Percentiles rank a stretch among this genome's conserved stretches.
Conservation (phyloP, 768 basidiomycete species). For the Crucibulum laeve region DNA sequence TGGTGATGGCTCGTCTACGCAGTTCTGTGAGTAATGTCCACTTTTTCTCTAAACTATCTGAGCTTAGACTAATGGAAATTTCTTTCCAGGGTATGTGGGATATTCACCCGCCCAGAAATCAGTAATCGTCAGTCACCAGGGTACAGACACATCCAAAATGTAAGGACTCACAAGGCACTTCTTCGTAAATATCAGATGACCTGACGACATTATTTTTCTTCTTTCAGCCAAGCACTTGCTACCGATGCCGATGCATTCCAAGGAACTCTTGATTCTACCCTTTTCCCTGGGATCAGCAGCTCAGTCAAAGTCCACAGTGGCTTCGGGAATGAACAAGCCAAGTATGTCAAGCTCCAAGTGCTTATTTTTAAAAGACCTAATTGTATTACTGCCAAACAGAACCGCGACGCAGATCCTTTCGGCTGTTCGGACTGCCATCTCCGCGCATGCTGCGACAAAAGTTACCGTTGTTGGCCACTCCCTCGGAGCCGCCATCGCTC, state of each 20-base stretch:
- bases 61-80: not conserved
- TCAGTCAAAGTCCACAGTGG: constrained; percentile 38
- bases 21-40: constrained; percentile 37
- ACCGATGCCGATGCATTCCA: constrained; percentile 34
- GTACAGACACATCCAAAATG: constrained; percentile 29
- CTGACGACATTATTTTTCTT: constrained; percentile 1
- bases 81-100: not conserved
- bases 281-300: constrained; percentile 41
- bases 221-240: constrained; percentile 27
- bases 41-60: not conserved
- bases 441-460: constrained; percentile 22
- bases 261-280: constrained; percentile 23
- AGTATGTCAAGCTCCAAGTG: constrained; percentile 18
- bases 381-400: constrained; percentile 17
- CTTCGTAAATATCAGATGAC: not conserved
- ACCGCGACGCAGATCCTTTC: constrained; percentile 34
- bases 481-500: constrained; percentile 34
- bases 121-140: constrained; percentile 8
- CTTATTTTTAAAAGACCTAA: not conserved
- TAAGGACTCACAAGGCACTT: no score
- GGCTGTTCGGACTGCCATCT: constrained; percentile 31
- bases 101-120: constrained; percentile 5
- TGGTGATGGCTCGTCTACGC: constrained; percentile 35
- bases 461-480: constrained; percentile 43
- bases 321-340: constrained; percentile 36